Evolutionary conservation across 1,139 yeast genomes (phyloP), one percentile per base, ranked within the genome.

Genomic region (Hyphopichia buzzinii): DNA sequence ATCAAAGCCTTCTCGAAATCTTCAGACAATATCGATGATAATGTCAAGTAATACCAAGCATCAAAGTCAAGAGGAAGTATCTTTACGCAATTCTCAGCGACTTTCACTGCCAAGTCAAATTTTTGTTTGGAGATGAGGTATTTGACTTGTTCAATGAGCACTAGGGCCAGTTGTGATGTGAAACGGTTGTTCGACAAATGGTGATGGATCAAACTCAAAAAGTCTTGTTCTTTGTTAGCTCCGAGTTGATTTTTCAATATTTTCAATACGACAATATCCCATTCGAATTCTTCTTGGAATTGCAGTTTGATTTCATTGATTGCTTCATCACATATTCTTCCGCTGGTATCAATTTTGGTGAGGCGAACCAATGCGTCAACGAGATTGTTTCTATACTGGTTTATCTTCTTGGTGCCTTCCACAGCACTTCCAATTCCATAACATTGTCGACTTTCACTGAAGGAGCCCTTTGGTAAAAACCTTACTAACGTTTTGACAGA

Each of bases 21-120:
- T n/a, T 54, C 52, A 2, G 39, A 43, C 31, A 69, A 44, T 11
- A 67, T 49, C 40, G 68, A 64, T 40, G 68, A 57, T 25, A 68
- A 49, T 3, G 66, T 54, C 26, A 70, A 50, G 28, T 52, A 48
- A 44, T 54, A 62, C 75, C 76, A 70, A 30, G 66, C 55, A 23
- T 69, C 74, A 38, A 62, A 70, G 41, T 70, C 75, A 28, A 68
- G 55, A 4, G 74, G 74, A 25, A 69, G 47, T 4, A 67, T 53
- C 22, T 53, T 44, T 8, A 68, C 57, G 14, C 67, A 54, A 16
- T 52, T 54, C 36, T 62, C 49, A 10, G 74, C 64, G 13, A 68
- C 46, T 3, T 43, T 41, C 36, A 61, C 41, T 0, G 75, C 76
- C 10, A 49, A 39, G 1, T 37, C 40, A 42, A 50, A 62, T 14